Evolutionary conservation across 208 protist genomes (phyloP), one percentile per base, ranked within the genome.

Genomic region (Crithidia sp.): DNA sequence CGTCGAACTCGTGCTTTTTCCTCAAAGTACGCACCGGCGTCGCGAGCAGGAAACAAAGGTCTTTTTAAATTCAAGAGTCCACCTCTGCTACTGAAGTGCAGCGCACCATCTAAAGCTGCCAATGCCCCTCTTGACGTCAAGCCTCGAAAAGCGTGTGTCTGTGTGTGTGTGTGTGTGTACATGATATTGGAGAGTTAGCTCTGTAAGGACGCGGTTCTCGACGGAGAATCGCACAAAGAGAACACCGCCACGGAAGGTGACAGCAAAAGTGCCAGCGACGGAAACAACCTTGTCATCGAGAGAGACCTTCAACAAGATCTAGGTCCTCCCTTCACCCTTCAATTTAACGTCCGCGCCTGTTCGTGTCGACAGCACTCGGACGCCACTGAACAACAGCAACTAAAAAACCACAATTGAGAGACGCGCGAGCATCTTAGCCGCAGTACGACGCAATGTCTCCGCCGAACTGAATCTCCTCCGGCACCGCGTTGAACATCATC

Each of bases 361-460:
- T 28, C 28, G 28, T 28, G 1, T 28, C 1, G 1, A 28, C 0
- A 28, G 28, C 47, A 17, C 9, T 39, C 16, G 16, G 39, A 61
- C 39, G 41, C 39, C 3, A 53, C 28, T 28, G 28, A 28, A 28
- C 28, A 28, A 28, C 28, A 28, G 1, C 28, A 28, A 62, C 49
- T 43, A 14, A 52, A 40, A 5, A 52, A 14, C 3, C 8, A 14
- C 28, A 40, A 49, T 7, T n/a, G 10, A 50, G 49, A 49, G 12
- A 7, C 7, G 45, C 45, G 7, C 9, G 45, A 49, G 45, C 43
- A 13, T 12, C 13, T 77, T 43, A 92, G 61, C 80, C 86, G 58
- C 90, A 95, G 10, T 92, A 52, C 2, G 87, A 83, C 40, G 84
- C 87, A 4, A 91, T 55, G 71, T 97, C 86, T 9, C 93, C 93